Percentiles rank a stretch among this genome's conserved stretches.
These are phyloP conservation scores for Flammula alnicola DNA, from an alignment of 1,284 basidiomycete genomes.

Conservation along the genomic window DNA sequence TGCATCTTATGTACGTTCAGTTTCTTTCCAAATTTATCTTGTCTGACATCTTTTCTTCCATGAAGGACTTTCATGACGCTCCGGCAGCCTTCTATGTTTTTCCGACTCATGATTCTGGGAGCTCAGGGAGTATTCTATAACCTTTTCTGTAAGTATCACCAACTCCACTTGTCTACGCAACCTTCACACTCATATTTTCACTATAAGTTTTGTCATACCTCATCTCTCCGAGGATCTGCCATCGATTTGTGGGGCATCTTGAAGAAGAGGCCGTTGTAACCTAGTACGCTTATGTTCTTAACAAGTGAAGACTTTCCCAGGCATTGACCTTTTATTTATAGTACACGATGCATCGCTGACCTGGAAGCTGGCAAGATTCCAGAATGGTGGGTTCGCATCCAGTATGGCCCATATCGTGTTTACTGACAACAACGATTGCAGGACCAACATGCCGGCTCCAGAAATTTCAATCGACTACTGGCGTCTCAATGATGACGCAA, in stretches of 20 bases:
- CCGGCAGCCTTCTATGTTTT: constrained; percentile 76
- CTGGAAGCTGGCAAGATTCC: constrained; percentile 87
- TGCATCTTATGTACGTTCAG: constrained; percentile 84
- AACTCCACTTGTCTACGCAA: no score
- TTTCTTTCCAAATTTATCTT: constrained; percentile 1
- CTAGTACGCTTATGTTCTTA: constrained; percentile 54
- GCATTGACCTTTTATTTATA: constrained; percentile 30
- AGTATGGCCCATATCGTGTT: not conserved
- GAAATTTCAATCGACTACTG: constrained; percentile 95
- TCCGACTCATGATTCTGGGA: constrained; percentile 81
- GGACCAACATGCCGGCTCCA: constrained; percentile 74
- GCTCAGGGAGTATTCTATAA: constrained; percentile 94
- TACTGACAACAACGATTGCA: constrained; percentile 25
- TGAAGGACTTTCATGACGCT: constrained; percentile 88
- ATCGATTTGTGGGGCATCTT: constrained; percentile 91
- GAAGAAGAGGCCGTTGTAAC: constrained; percentile 96
- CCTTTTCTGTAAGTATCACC: constrained; percentile 78
- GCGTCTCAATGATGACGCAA: constrained; percentile 78
- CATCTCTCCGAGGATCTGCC: constrained; percentile 81
- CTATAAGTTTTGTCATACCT: constrained; percentile 77
- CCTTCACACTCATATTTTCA: constrained; percentile 9
- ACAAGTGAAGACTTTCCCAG: not conserved
- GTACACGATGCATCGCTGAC: constrained; percentile 83
- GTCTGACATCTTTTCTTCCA: constrained; percentile 7
- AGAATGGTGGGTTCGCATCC: constrained; percentile 63